Conservation (phyloP, 805 yeast genomes). For the Jamesozyma lodderae region DNA sequence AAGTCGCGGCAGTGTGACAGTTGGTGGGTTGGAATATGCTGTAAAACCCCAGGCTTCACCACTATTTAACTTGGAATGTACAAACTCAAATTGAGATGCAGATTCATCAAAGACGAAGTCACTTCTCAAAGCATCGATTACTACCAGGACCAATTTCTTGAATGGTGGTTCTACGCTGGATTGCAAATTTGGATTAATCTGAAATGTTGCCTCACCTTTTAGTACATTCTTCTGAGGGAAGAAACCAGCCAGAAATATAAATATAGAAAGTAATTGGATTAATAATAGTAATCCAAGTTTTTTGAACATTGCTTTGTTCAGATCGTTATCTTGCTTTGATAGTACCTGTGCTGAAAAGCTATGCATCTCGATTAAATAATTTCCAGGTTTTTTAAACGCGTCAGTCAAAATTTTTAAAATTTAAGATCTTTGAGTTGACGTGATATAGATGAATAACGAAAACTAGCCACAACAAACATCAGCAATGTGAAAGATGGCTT, state of each 20-base stretch:
- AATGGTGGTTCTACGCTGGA: conserved; percentile 35
- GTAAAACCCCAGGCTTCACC: conserved; percentile 84
- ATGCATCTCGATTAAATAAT: too few relatives aligned
- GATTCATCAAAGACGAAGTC: conserved; percentile 68
- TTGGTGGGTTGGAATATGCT: conserved; percentile 89
- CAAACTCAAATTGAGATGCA: conserved; percentile 53
- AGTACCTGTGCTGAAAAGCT: too few relatives aligned
- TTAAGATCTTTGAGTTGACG: too few relatives aligned
- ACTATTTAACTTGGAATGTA: conserved; percentile 52
- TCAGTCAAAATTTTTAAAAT: too few relatives aligned
- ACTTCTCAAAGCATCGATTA: conserved; percentile 86
- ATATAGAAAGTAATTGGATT: conserved; percentile 44
- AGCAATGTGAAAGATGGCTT: too few relatives aligned
- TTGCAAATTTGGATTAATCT: conserved; percentile 27
- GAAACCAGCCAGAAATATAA: conserved; percentile 70
- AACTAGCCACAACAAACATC: too few relatives aligned
- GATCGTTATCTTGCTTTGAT: too few relatives aligned
- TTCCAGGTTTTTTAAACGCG: too few relatives aligned
- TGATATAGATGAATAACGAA: too few relatives aligned
- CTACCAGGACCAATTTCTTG: conserved; percentile 65
- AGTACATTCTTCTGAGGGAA: conserved; percentile 82
- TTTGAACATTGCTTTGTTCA: conserved; percentile 1
- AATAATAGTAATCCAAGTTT: conserved; percentile 6
- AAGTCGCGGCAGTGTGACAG: conserved; percentile 88
- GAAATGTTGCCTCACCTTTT: conserved; percentile 44